These are phyloP conservation scores for Penicillium argentinense DNA, from an alignment of 495 filamentous ascomycete genomes.

Conservation along the genomic window DNA sequence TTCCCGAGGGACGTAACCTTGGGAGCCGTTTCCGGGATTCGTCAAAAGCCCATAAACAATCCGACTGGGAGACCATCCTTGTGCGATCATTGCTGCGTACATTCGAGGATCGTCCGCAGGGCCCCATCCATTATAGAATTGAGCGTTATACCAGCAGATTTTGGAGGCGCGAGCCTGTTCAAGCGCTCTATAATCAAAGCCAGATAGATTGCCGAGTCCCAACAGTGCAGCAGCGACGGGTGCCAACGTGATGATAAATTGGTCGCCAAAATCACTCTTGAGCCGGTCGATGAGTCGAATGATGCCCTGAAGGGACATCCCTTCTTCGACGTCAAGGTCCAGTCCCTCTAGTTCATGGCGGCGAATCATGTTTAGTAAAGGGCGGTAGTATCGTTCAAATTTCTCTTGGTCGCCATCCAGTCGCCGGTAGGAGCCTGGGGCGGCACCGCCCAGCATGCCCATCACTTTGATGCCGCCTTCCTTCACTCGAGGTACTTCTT, in stretches of 20 bases:
- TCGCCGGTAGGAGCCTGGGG: constrained; percentile 64
- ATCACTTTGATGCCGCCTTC: constrained; percentile 66
- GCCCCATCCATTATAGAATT: constrained; percentile 86
- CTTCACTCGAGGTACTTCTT: constrained; percentile 65
- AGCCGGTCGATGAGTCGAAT: constrained; percentile 70
- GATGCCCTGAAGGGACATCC: constrained; percentile 68
- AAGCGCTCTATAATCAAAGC: constrained; percentile 70
- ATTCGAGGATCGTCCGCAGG: constrained; percentile 54
- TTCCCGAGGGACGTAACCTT: constrained; percentile 55
- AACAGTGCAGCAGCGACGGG: constrained; percentile 74
- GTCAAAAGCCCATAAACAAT: constrained; percentile 74
- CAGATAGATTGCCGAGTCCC: constrained; percentile 62
- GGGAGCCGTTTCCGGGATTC: constrained; percentile 62
- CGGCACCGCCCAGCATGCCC: constrained; percentile 83
- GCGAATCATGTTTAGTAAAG: constrained; percentile 59
- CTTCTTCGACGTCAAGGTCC: constrained; percentile 83
- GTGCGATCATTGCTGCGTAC: constrained; percentile 62
- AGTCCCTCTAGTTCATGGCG: constrained; percentile 64
- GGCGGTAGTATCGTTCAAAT: constrained; percentile 68
- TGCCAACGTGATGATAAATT: constrained; percentile 74
- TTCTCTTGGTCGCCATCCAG: constrained; percentile 56
- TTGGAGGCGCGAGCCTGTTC: constrained; percentile 62
- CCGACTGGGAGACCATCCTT: constrained; percentile 64
- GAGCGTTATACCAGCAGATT: constrained; percentile 79
- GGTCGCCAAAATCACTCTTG: constrained; percentile 65